Conservation (phyloP, 768 basidiomycete genomes). For the Termitomyces heimii region DNA sequence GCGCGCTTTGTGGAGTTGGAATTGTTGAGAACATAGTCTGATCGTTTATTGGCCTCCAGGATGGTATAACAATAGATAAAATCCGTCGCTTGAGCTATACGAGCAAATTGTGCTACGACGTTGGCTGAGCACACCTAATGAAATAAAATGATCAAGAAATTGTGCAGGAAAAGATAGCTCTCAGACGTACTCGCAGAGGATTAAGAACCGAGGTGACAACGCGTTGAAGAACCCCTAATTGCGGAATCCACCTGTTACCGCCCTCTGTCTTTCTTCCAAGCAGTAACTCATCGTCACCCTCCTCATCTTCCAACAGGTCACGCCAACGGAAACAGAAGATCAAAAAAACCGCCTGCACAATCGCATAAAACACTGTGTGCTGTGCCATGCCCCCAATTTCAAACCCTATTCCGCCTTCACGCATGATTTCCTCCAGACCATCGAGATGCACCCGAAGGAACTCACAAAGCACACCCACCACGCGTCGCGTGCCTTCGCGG, state of each 20-base stretch:
- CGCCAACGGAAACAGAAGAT: conserved; percentile 99
- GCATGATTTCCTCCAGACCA: conserved; percentile 47
- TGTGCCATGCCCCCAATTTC: conserved; percentile 25
- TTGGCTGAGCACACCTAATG: conserved; percentile 79
- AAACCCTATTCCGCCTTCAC: conserved; percentile 25
- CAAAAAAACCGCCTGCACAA: conserved; percentile 86
- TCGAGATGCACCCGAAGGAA: conserved; percentile 78
- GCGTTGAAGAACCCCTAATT: conserved; percentile 72
- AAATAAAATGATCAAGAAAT: neutral
- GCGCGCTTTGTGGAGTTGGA: conserved; percentile 12
- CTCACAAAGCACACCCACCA: conserved; percentile 80
- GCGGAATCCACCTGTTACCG: conserved; percentile 77
- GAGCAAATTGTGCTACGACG: conserved; percentile 92
- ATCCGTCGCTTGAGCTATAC: conserved; percentile 81
- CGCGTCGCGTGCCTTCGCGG: conserved; percentile 61
- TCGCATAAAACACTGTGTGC: conserved; percentile 84
- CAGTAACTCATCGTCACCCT: conserved; percentile 40
- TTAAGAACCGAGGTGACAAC: conserved; percentile 80
- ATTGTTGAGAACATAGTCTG: conserved; percentile 36
- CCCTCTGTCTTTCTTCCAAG: conserved; percentile 14
- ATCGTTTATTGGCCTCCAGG: conserved; percentile 80
- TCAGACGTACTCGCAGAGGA: conserved; percentile 68
- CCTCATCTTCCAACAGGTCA: conserved; percentile 69
- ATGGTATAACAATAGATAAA: conserved; percentile 95
- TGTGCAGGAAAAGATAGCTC: neutral